These are phyloP conservation scores for Debaryomycetaceae sp. DNA, from an alignment of 1,139 yeast species.

Conservation along the genomic window DNA sequence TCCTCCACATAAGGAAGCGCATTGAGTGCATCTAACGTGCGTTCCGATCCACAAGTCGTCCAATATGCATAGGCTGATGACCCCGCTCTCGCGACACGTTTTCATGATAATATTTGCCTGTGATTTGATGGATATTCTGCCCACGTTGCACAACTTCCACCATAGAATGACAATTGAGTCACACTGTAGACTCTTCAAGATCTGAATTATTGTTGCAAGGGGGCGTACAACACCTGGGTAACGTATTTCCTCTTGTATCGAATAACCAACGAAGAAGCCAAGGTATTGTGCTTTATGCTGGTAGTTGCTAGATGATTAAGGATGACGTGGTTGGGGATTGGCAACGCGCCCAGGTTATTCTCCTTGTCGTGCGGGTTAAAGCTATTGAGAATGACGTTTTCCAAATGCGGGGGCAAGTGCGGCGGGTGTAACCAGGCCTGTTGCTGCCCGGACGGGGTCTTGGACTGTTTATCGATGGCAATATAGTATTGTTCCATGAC, in stretches of 20 bases:
- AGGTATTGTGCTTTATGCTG: constrained; percentile 36
- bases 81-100: too few species aligned
- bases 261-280: constrained; percentile 39
- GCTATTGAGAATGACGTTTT: constrained; percentile 35
- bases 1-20: too few species aligned
- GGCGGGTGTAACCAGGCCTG: constrained; percentile 61
- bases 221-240: constrained; percentile 40
- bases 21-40: too few species aligned
- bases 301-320: constrained; percentile 40
- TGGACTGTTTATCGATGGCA: constrained; percentile 62
- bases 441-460: constrained; percentile 47
- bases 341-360: constrained; percentile 39
- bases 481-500: constrained; percentile 53
- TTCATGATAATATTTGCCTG: too few species aligned
- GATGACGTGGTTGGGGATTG: constrained; percentile 39
- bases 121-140: too few species aligned
- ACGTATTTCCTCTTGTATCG: constrained; percentile 38
- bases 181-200: too few species aligned
- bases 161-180: too few species aligned
- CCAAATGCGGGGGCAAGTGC: constrained; percentile 41
- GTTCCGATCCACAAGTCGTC: too few species aligned
- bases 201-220: constrained; percentile 30
- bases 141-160: too few species aligned
- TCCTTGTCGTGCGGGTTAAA: constrained; percentile 36
- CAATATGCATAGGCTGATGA: too few species aligned